Base-by-base conservation (phyloP, 495 filamentous ascomycete genomes). In the Penicillium arizonense region DNA sequence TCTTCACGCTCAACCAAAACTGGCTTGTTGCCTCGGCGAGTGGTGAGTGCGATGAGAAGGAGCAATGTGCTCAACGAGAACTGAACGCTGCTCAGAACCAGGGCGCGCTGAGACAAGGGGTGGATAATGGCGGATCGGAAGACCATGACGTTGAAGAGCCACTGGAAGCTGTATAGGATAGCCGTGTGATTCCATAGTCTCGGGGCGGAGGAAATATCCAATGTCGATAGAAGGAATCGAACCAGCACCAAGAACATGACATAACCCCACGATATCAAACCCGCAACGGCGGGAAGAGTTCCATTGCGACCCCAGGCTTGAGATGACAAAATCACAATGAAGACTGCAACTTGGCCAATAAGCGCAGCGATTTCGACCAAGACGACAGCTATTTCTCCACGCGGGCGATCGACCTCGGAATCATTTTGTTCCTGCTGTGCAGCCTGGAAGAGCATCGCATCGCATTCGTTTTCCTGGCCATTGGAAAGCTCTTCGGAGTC, bases 141-240 rank as follows among this genome's bases (percentile, higher is more conserved):
- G 6, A 90, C 69, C 55, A 90, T 71, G 14, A 89, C 55, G 1
- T 80, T 77, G 61, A 92, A 85, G 30, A 93, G 59, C 89, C 94
- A 97, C 62, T 91, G 87, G 45, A 87, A 74, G 46, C 79, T 77
- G 67, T 99, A 99, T n/a, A 97, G 79, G 40, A 79, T 72, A 7
- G 91, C 86, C 0, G 95, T 97, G 69, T 99, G 94, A 57, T 91
- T 90, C 95, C 95, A 99, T 9, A 97, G 69, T 36, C 81, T 78
- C 13, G 88, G 87, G 21, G 91, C 80, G 1, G 75, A 77, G 45
- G 61, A 62, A 59, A 84, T 84, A 56, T 81, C 79, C 30, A 82
- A 79, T 53, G 83, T 84, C 14, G 87, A 86, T 48, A 91, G 77
- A 26, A 88, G 75, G 44, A 97, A 75, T 12, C 94, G 86, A 6